Percentiles rank a stretch among this genome's conserved stretches.
Evolutionary conservation across 192 early-diverging fungal species (phyloP).

Genomic region (Linnemannia hyalina): DNA sequence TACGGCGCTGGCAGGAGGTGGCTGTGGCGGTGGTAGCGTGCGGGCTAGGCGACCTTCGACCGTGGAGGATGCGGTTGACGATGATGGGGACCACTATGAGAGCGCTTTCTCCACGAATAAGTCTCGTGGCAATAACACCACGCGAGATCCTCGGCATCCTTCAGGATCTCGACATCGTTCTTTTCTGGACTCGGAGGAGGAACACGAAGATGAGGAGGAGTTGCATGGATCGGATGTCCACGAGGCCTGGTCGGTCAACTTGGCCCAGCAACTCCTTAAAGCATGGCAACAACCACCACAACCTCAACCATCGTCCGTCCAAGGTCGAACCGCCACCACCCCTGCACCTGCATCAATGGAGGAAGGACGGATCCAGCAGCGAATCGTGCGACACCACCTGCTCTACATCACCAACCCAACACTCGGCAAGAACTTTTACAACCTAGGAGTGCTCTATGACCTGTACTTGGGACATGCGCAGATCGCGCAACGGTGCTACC

Average conservation of each 20-base stretch:
- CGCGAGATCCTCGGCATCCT: no score
- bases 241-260: conserved; percentile 20
- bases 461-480: conserved; percentile 16
- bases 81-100: background rate
- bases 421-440: conserved; percentile 40
- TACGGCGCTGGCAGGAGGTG: background rate
- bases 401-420: conserved; percentile 47
- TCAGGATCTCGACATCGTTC: background rate
- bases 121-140: background rate
- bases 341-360: background rate
- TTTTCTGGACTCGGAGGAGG: background rate
- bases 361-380: conserved; percentile 3
- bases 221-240: conserved; percentile 23
- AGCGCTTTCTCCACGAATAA: background rate
- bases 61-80: conserved; percentile 15
- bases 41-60: conserved; percentile 3
- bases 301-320: no score
- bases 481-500: conserved; percentile 33
- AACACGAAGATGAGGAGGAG: background rate
- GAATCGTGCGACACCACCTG: conserved; percentile 37
- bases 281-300: conserved; percentile 15
- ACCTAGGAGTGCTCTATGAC: conserved; percentile 44
- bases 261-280: conserved; percentile 28
- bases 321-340: background rate
- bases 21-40: background rate